phyloP scores from a whole-genome alignment of 2,329 filamentous ascomycete species.

The Neofusicoccum sp. region DNA sequence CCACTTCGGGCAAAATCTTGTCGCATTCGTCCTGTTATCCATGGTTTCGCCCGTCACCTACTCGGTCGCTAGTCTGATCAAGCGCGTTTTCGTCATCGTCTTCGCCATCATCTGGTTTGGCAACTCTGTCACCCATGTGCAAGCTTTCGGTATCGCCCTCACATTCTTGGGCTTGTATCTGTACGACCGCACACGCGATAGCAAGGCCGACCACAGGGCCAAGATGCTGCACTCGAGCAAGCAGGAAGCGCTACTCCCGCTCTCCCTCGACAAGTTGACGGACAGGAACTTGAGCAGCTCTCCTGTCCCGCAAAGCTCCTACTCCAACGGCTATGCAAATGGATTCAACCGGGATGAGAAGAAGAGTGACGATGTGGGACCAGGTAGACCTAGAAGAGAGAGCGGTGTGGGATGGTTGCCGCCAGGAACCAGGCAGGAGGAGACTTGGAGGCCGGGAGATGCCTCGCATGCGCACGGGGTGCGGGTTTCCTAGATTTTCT shows the following conservation, averaged over 20 bases:
- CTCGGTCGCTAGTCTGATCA: conserved; percentile 92
- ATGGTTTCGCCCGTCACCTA: conserved; percentile 96
- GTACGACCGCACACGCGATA: conserved; percentile 89
- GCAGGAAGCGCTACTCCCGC: conserved; percentile 63
- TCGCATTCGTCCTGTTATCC: conserved; percentile 88
- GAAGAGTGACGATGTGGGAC: conserved; percentile 55
- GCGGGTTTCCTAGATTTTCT: conserved; percentile 13
- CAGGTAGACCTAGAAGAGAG: conserved; percentile 38
- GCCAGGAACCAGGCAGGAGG: conserved; percentile 79
- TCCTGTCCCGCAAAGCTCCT: conserved; percentile 11
- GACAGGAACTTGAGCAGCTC: neutral
- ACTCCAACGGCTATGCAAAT: conserved; percentile 17
- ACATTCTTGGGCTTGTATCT: conserved; percentile 93
- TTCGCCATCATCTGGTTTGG: conserved; percentile 96
- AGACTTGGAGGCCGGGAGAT: conserved; percentile 62
- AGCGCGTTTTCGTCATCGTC: conserved; percentile 94
- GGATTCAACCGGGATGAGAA: conserved; percentile 48
- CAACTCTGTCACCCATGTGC: conserved; percentile 77
- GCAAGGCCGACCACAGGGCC: conserved; percentile 81
- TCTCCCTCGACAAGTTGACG: conserved; percentile 16
- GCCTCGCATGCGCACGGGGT: conserved; percentile 10
- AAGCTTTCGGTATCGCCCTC: conserved; percentile 79
- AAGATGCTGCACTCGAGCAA: conserved; percentile 62
- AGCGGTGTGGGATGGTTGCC: conserved; percentile 61
- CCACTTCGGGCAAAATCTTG: conserved; percentile 93